A percentile compares a stretch with the other conserved stretches of the same genome.
Conservation (phyloP, 352 stramenopile species). For the Pythium phragmitis region DNA sequence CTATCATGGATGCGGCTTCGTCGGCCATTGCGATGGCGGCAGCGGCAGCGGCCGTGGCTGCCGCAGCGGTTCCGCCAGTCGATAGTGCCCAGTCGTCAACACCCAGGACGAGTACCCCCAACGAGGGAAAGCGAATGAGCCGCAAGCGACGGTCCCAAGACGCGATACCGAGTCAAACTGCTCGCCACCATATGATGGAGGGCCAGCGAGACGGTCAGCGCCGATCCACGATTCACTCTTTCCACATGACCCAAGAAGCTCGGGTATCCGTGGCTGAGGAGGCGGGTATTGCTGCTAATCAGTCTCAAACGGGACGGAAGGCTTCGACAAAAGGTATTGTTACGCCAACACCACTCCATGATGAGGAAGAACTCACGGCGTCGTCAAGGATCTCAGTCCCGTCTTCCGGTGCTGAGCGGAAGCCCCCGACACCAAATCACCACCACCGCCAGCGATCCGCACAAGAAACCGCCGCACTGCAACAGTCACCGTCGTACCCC, state of each 20-base stretch:
- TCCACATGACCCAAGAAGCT: background rate
- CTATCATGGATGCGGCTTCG: constrained; percentile 4
- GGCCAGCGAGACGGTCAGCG: background rate
- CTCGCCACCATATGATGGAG: background rate
- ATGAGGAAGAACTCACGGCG: background rate
- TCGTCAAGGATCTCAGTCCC: constrained; percentile 3
- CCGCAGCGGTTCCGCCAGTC: background rate
- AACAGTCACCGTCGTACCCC: constrained; percentile 42
- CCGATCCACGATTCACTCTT: constrained; percentile 13
- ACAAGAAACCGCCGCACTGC: constrained; percentile 6
- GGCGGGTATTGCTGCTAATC: background rate
- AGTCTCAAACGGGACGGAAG: background rate
- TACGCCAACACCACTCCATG: background rate
- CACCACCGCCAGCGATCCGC: constrained; percentile 15
- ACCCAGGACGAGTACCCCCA: constrained; percentile 5
- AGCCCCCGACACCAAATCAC: background rate
- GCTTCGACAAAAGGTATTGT: too few species aligned
- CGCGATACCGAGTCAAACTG: background rate
- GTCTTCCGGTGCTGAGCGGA: background rate
- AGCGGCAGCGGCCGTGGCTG: constrained; percentile 21
- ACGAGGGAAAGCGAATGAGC: background rate
- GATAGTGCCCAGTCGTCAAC: background rate
- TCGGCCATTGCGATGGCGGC: constrained; percentile 20
- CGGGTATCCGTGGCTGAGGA: background rate
- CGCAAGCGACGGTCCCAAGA: constrained; percentile 25